These are phyloP conservation scores for Penicillium waksmanii DNA, from an alignment of 495 filamentous ascomycete genomes.

Conservation along the genomic window DNA sequence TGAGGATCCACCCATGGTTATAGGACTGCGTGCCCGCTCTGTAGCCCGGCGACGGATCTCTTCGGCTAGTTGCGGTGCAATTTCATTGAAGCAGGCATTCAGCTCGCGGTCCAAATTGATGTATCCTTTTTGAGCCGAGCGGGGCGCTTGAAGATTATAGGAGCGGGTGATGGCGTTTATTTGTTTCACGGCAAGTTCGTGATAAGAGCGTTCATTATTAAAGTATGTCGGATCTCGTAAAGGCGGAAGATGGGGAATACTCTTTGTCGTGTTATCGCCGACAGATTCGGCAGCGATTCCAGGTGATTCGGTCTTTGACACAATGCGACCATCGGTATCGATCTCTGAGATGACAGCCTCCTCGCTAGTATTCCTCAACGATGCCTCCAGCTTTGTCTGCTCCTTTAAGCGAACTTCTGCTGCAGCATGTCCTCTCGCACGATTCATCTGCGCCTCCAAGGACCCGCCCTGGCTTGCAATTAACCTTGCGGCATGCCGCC, in stretches of 20 bases:
- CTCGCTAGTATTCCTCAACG: constrained; percentile 35
- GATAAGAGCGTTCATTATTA: constrained; percentile 72
- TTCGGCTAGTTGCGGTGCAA: constrained; percentile 73
- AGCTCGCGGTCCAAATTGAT: constrained; percentile 84
- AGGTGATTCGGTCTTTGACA: constrained; percentile 12
- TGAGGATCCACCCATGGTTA: constrained; percentile 16
- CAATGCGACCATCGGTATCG: constrained; percentile 32
- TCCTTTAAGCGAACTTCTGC: constrained; percentile 64
- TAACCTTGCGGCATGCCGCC: constrained; percentile 75
- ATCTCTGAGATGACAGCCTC: constrained; percentile 23
- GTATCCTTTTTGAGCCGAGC: constrained; percentile 92
- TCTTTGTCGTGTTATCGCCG: constrained; percentile 9
- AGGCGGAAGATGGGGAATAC: constrained; percentile 44
- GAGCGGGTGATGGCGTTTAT: constrained; percentile 81
- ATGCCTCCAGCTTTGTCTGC: constrained; percentile 47
- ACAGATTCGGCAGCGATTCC: constrained; percentile 12
- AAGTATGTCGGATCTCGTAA: constrained; percentile 57
- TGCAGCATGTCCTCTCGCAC: constrained; percentile 72
- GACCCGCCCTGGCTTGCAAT: constrained; percentile 82
- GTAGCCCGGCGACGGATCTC: constrained; percentile 72
- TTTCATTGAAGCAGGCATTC: constrained; percentile 76
- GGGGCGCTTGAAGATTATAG: constrained; percentile 94
- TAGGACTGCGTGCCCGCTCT: constrained; percentile 47
- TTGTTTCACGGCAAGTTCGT: constrained; percentile 73
- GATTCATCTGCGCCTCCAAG: constrained; percentile 72